Evolutionary conservation across 2,329 filamentous ascomycete species (phyloP).

Genomic region (Ophiostoma himal-ulmi): DNA sequence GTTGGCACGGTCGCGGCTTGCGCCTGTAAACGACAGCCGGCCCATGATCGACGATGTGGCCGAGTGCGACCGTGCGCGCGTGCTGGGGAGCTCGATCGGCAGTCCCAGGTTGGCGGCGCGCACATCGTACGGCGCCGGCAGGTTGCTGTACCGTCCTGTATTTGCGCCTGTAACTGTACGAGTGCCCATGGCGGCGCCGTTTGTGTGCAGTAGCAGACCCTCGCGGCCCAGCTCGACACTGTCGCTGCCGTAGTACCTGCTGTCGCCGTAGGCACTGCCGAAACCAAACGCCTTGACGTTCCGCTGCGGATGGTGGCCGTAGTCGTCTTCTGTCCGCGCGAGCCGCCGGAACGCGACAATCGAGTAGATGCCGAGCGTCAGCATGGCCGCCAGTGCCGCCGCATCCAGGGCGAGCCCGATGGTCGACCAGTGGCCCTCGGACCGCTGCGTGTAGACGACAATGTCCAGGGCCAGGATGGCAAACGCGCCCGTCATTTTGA

Average conservation of each 20-base stretch:
- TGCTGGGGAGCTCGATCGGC: slow-evolving; percentile 17
- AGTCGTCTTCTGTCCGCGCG: slow-evolving; percentile 35
- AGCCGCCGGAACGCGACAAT: slow-evolving; percentile 44
- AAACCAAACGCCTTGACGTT: slow-evolving; percentile 48
- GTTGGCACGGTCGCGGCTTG: not conserved
- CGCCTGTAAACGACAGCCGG: not conserved
- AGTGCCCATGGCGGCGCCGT: slow-evolving; percentile 20
- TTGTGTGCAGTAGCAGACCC: not conserved
- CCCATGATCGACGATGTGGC: slow-evolving; percentile 14
- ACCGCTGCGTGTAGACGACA: slow-evolving; percentile 43
- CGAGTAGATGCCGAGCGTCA: slow-evolving; percentile 44
- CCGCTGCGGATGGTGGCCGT: slow-evolving; percentile 46
- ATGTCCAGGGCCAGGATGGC: slow-evolving; percentile 48
- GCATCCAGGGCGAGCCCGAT: slow-evolving; percentile 46
- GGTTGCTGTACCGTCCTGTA: slow-evolving; percentile 23
- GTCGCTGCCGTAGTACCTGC: slow-evolving; percentile 21
- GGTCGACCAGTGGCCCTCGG: slow-evolving; percentile 44
- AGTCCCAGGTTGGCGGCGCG: not conserved
- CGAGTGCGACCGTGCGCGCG: slow-evolving; percentile 23
- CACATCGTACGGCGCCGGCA: slow-evolving; percentile 23
- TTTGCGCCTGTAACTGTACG: slow-evolving; percentile 14
- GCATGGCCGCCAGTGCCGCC: slow-evolving; percentile 42
- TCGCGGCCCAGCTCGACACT: slow-evolving; percentile 22
- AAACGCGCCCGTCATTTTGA: slow-evolving; percentile 45
- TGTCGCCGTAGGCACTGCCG: slow-evolving; percentile 28